Percentiles rank a stretch among this genome's conserved stretches.
phyloP scores from a whole-genome alignment of 768 basidiomycete genomes.

The Mycena olivaceomarginata region DNA sequence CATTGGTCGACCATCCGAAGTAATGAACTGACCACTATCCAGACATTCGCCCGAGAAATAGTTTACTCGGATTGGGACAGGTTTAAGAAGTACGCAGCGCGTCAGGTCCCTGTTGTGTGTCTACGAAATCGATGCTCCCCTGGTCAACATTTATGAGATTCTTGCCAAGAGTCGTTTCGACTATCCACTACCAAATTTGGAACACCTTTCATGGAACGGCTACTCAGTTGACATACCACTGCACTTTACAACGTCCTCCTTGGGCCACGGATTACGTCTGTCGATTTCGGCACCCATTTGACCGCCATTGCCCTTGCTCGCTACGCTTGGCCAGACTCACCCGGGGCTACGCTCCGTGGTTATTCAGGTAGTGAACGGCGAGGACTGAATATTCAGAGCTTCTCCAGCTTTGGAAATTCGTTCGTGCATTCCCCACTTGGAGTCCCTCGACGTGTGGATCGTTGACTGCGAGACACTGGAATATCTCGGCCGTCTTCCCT shows the following conservation, averaged over 20 bases:
- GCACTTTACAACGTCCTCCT: not conserved
- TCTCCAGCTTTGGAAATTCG: not conserved
- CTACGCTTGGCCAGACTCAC: not conserved
- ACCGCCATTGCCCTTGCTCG: not conserved
- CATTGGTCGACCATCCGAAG: not conserved
- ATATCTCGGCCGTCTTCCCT: not conserved
- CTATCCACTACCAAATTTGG: not conserved
- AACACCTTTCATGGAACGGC: not conserved
- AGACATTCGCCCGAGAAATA: not conserved
- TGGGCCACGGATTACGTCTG: not conserved
- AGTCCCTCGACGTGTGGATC: not conserved
- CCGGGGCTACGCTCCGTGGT: not conserved
- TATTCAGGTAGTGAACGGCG: not conserved
- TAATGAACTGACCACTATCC: not conserved
- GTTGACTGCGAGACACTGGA: not conserved
- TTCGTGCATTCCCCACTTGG: not conserved
- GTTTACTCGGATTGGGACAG: not conserved
- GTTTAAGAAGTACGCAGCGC: not conserved
- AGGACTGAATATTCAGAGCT: not conserved
- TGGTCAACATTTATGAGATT: not conserved
- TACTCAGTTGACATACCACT: too few relatives aligned
- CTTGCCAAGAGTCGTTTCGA: not conserved
- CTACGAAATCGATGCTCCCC: not conserved
- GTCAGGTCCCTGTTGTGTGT: not conserved
- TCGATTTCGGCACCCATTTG: not conserved